Percentiles rank a stretch among this genome's conserved stretches.
Conservation (phyloP, 208 protist genomes). For the Leishmania mexicana region DNA sequence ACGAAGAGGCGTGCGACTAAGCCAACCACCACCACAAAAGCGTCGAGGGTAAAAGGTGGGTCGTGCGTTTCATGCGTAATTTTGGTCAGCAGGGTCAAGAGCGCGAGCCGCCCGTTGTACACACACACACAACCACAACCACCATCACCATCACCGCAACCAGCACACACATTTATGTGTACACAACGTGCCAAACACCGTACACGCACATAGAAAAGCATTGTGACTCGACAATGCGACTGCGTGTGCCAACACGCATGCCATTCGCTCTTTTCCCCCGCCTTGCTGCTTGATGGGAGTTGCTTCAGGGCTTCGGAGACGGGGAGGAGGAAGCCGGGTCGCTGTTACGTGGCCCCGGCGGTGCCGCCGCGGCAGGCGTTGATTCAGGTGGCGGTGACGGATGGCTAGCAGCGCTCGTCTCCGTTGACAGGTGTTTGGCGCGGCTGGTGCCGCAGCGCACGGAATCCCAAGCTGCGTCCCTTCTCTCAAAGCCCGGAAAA, state of each 20-base stretch:
- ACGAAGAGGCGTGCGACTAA: background rate
- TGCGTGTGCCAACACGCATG: background rate
- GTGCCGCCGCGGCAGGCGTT: background rate
- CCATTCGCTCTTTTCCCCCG: background rate
- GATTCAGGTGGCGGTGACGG: background rate
- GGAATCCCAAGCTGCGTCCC: background rate
- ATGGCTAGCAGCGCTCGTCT: background rate
- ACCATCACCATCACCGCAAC: too few relatives aligned
- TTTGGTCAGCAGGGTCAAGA: background rate
- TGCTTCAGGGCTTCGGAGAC: background rate
- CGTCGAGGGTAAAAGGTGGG: background rate
- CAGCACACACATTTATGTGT: background rate
- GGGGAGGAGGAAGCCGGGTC: background rate
- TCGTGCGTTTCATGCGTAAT: background rate
- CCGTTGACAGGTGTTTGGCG: background rate
- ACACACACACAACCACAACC: background rate
- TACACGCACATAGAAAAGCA: background rate
- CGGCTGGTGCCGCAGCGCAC: background rate
- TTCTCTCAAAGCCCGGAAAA: conserved; percentile 8
- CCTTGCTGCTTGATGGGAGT: background rate
- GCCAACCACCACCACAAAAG: background rate
- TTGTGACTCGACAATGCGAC: background rate
- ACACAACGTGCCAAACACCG: background rate
- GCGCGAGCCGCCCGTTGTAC: background rate
- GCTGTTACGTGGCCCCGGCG: background rate